Percentiles rank a stretch among this genome's conserved stretches.
Evolutionary conservation across 371 early-diverging fungal genomes (phyloP).

Genomic region (Rhizomucor pusillus): DNA sequence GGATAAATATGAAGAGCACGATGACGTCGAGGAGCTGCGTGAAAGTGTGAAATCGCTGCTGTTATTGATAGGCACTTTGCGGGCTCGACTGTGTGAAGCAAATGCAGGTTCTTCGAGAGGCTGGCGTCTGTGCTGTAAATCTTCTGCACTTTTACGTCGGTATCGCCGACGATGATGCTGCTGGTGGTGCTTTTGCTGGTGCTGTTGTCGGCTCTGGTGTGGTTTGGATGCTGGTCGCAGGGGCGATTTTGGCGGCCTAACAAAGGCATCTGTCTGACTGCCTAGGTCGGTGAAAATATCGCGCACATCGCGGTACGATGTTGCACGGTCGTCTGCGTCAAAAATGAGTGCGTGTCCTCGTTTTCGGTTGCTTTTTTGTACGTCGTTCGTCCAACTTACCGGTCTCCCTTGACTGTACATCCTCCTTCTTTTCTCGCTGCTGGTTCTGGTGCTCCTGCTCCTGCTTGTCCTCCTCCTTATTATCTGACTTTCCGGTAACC

Average conservation of each 20-base stretch:
- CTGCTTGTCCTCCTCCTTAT: neutral
- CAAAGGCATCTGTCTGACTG: slow-evolving; percentile 13
- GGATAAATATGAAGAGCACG: slow-evolving; percentile 18
- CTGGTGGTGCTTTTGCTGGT: slow-evolving; percentile 10
- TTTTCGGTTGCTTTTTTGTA: no score
- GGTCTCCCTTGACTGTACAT: neutral
- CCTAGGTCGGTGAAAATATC: slow-evolving; percentile 21
- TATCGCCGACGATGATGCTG: slow-evolving; percentile 1
- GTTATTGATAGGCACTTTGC: neutral
- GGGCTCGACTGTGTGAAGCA: slow-evolving; percentile 5
- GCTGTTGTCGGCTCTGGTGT: slow-evolving; percentile 2
- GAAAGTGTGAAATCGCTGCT: slow-evolving; percentile 9
- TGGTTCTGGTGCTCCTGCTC: neutral
- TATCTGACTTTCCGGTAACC: slow-evolving; percentile 16
- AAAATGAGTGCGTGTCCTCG: neutral
- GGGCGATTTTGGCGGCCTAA: slow-evolving; percentile 45
- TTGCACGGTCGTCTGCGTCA: neutral
- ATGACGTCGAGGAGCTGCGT: slow-evolving; percentile 22
- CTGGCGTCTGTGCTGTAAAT: slow-evolving; percentile 8
- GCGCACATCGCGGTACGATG: slow-evolving; percentile 31
- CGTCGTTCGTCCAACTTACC: no score
- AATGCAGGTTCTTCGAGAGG: slow-evolving; percentile 12
- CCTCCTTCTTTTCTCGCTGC: neutral
- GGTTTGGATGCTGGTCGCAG: slow-evolving; percentile 19
- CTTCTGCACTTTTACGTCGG: slow-evolving; percentile 15